Evolutionary conservation across 2,329 filamentous ascomycete species (phyloP).

Genomic region (Colletotrichum sp.): DNA sequence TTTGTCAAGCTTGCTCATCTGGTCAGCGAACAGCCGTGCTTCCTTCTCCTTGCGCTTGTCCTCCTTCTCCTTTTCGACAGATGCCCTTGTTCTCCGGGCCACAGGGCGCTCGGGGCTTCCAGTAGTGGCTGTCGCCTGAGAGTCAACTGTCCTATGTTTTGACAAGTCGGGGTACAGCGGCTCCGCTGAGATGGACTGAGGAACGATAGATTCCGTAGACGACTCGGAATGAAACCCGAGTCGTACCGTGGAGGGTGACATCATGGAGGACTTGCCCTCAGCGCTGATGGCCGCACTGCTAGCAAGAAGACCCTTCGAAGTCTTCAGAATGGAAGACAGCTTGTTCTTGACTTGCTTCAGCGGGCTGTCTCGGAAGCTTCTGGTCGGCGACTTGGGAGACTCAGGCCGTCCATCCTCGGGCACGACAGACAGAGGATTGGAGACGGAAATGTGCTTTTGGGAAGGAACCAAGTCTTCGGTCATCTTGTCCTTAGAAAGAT

Average conservation of each 20-base stretch:
- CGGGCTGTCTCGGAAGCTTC: constrained; percentile 72
- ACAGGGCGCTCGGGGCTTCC: constrained; percentile 50
- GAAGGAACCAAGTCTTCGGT: constrained; percentile 39
- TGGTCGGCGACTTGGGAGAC: constrained; percentile 63
- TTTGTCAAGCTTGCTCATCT: constrained; percentile 68
- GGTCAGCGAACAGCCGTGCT: constrained; percentile 63
- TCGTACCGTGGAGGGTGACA: constrained; percentile 58
- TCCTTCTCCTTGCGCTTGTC: constrained; percentile 73
- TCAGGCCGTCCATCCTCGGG: constrained; percentile 44
- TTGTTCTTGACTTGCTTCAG: constrained; percentile 93
- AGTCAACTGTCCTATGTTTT: constrained; percentile 35
- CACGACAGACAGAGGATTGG: constrained; percentile 60
- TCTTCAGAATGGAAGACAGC: constrained; percentile 88
- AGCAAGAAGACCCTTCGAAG: constrained; percentile 83
- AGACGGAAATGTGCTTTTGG: constrained; percentile 67
- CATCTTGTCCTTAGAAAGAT: constrained; percentile 24
- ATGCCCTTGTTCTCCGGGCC: constrained; percentile 60
- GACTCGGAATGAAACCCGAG: constrained; percentile 47
- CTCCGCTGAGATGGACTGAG: constrained; percentile 33
- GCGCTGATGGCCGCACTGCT: constrained; percentile 72
- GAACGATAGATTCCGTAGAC: constrained; percentile 55
- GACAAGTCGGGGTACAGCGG: constrained; percentile 53
- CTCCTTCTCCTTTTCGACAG: constrained; percentile 65
- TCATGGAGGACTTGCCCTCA: constrained; percentile 62
- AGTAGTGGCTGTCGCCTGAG: constrained; percentile 27